Evolutionary conservation across 108 stramenopile genomes (phyloP).

Genomic region (Parietichytrium sp.): DNA sequence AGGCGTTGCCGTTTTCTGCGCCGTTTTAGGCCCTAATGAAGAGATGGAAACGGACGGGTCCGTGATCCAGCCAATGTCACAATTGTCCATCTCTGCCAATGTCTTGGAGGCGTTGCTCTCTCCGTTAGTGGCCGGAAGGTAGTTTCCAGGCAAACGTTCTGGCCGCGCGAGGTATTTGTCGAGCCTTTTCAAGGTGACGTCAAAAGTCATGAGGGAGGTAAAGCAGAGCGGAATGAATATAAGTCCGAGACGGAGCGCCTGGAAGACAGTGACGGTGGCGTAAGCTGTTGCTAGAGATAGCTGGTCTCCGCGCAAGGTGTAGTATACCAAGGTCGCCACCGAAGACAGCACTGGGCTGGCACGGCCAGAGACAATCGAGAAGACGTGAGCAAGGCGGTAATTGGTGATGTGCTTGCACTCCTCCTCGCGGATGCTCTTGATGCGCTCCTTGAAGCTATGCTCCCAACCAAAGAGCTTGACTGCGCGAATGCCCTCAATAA

Average conservation of each 20-base stretch:
- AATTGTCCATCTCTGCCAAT: not conserved
- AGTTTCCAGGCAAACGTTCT: not conserved
- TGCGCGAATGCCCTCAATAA: conserved; percentile 34
- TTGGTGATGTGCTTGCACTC: conserved; percentile 16
- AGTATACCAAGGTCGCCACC: not conserved
- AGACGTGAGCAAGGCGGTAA: not conserved
- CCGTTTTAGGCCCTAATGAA: too few relatives aligned
- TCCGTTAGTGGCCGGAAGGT: not conserved
- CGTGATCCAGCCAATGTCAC: conserved; percentile 2
- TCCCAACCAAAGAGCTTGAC: conserved; percentile 44
- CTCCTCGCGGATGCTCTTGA: conserved; percentile 1
- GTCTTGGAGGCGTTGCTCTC: not conserved
- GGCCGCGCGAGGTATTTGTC: not conserved
- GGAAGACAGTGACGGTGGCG: conserved; percentile 14
- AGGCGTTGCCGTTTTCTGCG: too few relatives aligned
- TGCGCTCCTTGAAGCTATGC: not conserved
- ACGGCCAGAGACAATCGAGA: not conserved
- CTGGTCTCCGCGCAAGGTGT: not conserved
- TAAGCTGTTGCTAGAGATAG: conserved; percentile 5
- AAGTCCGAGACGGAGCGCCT: conserved; percentile 24
- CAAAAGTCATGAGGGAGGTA: not conserved
- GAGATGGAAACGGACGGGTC: too few relatives aligned
- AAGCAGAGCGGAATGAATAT: conserved; percentile 15
- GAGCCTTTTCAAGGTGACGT: conserved; percentile 19
- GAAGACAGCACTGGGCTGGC: conserved; percentile 28